Percentiles rank a stretch among this genome's conserved stretches.
These are phyloP conservation scores for Castanopsis chinensis DNA, from an alignment of 306 rosid genomes.

Conservation along the genomic window DNA sequence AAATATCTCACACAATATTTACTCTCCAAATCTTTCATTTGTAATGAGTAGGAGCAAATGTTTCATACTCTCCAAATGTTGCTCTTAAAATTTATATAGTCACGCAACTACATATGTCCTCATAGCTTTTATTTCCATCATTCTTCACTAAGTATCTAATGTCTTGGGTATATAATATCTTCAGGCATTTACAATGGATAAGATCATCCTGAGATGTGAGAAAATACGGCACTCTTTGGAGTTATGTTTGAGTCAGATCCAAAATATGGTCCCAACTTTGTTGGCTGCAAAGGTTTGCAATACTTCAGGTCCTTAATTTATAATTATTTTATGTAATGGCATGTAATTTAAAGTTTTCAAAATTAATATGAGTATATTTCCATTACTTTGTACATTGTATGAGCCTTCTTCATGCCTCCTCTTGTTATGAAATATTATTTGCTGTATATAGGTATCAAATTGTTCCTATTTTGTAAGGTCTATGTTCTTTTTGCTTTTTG, in stretches of 20 bases:
- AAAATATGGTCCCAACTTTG: constrained; percentile 35
- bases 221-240: constrained; percentile 34
- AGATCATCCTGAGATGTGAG: constrained; percentile 47
- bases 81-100: neutral
- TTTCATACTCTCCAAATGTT: neutral
- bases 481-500: neutral
- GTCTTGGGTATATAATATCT: neutral
- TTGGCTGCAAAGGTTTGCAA: constrained; percentile 53
- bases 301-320: neutral
- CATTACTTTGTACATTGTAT: neutral
- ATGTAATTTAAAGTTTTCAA: neutral
- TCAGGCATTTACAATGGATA: constrained; percentile 50
- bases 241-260: constrained; percentile 46
- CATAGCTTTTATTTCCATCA: constrained; percentile 1
- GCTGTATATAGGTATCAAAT: neutral
- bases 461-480: neutral
- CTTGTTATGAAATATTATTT: neutral
- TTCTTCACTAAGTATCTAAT: neutral
- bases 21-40: neutral
- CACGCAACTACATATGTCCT: neutral
- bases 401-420: neutral
- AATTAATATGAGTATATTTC: neutral
- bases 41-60: neutral
- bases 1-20: neutral
- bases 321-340: neutral